phyloP scores from a whole-genome alignment of 2,329 filamentous ascomycete species.

The Aureobasidium musti region DNA sequence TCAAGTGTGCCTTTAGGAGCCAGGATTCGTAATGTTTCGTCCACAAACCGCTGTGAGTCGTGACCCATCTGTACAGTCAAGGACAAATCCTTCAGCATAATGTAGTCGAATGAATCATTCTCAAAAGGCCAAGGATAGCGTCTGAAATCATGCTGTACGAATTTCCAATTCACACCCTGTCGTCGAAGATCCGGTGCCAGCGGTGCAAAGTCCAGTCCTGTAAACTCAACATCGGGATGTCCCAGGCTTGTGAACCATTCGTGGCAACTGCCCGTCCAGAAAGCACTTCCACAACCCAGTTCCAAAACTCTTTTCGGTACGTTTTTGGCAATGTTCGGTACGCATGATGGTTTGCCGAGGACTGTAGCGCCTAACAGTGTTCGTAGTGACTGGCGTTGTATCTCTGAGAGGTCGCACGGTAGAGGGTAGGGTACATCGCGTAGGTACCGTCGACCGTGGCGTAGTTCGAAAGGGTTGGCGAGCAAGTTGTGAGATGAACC shows the following conservation, averaged over 20 bases:
- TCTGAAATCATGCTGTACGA: slow-evolving; percentile 84
- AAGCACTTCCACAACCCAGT: slow-evolving; percentile 80
- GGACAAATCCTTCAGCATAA: slow-evolving; percentile 84
- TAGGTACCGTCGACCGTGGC: slow-evolving; percentile 81
- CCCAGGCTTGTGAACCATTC: slow-evolving; percentile 72
- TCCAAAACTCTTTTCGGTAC: slow-evolving; percentile 80
- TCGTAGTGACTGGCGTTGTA: slow-evolving; percentile 82
- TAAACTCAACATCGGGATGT: slow-evolving; percentile 71
- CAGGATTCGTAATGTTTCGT: slow-evolving; percentile 76
- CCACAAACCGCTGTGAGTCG: slow-evolving; percentile 59
- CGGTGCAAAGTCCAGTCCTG: slow-evolving; percentile 78
- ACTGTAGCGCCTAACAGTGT: slow-evolving; percentile 80
- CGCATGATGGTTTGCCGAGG: slow-evolving; percentile 77
- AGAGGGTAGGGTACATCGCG: slow-evolving; percentile 82
- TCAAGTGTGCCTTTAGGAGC: slow-evolving; percentile 78
- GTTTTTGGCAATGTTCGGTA: slow-evolving; percentile 63
- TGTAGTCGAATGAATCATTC: slow-evolving; percentile 78
- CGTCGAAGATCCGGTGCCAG: slow-evolving; percentile 65
- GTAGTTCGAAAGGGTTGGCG: slow-evolving; percentile 59
- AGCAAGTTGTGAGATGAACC: slow-evolving; percentile 22
- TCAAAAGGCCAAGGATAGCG: slow-evolving; percentile 74
- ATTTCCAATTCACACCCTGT: slow-evolving; percentile 81
- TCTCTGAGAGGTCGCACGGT: slow-evolving; percentile 81
- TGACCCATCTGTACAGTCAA: slow-evolving; percentile 62
- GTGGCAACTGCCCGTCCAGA: slow-evolving; percentile 89